These are phyloP conservation scores for Geranium incanum DNA, from an alignment of 441 rosid species.

Conservation along the genomic window DNA sequence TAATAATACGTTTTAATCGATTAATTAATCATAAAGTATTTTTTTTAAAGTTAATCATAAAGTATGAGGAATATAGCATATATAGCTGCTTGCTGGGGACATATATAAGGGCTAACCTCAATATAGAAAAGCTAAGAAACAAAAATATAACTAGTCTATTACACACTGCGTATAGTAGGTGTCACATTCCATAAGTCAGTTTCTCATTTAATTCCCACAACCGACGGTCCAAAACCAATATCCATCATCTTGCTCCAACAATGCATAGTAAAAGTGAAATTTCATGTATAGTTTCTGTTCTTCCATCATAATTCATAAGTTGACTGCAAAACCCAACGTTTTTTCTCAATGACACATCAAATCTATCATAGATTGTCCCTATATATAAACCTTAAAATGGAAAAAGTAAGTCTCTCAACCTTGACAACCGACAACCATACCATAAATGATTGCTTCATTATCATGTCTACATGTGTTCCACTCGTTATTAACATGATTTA, in stretches of 20 bases:
- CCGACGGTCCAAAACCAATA: background rate
- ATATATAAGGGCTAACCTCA: too few relatives aligned
- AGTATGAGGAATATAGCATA: too few relatives aligned
- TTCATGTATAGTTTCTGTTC: too few relatives aligned
- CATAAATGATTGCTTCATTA: background rate
- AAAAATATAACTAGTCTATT: too few relatives aligned
- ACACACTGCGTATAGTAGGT: background rate
- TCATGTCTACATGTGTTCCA: background rate
- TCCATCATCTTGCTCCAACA: background rate
- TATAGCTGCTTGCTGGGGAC: too few relatives aligned
- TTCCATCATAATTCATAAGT: background rate
- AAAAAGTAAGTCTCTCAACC: background rate
- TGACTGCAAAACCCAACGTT: background rate
- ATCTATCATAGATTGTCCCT: background rate
- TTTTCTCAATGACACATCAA: background rate
- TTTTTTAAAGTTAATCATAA: too few relatives aligned
- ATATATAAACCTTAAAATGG: background rate
- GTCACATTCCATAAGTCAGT: background rate
- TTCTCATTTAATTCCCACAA: background rate
- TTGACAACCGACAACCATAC: background rate
- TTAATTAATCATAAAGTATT: too few relatives aligned
- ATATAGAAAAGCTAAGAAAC: too few relatives aligned
- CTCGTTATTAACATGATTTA: background rate
- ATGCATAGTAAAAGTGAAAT: too few relatives aligned
- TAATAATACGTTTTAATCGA: too few relatives aligned